Evolutionary conservation across 2,329 filamentous ascomycete genomes (phyloP), one percentile per base, ranked within the genome.

Genomic region (Apiospora rasikravindrae): DNA sequence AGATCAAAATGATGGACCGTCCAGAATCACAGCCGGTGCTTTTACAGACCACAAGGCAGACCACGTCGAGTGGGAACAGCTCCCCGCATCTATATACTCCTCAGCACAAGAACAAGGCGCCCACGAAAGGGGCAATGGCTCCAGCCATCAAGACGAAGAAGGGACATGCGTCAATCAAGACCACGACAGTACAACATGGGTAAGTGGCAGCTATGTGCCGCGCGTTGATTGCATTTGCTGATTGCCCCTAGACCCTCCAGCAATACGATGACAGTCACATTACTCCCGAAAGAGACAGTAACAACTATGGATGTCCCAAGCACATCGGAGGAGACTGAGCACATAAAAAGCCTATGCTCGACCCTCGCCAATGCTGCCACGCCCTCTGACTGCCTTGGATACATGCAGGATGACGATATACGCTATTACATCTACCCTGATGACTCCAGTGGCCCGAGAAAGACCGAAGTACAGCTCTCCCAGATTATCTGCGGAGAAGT

Each of bases 331-430:
- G 29, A 0, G 13, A 19, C n/a, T 2, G 29, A 40, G 2, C 29
- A 64, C 29, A 64, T 64, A 4, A 19, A n/a, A 40, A 64, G 57
- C 57, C 19, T 64, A 37, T 64, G 57, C 57, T 64, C 33, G 8
- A 64, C 29, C 8, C 29, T 64, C 2, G 57, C 57, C 57, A 64
- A 13, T n/a, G 29, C 22, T 1, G 19, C 1, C 14, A 14, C 16
- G 19, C 29, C 29, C 19, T 37, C 29, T 40, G 16, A n/a, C 10
- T 64, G 57, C 33, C 33, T 64, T 64, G 57, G 57, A 2, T 64
- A 37, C 4, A 64, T 64, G 57, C 19, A 64, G 57, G 57, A 64
- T 64, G 57, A 64, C 29, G 57, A 64, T 40, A 40, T 64, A 64
- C 29, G 29, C 19, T 64, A 64, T 10, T 64, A 37, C 22, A 19